A percentile compares a stretch with the other conserved stretches of the same genome.
Evolutionary conservation across 2,329 filamentous ascomycete genomes (phyloP).

Genomic region (Arachnomyces sp.): DNA sequence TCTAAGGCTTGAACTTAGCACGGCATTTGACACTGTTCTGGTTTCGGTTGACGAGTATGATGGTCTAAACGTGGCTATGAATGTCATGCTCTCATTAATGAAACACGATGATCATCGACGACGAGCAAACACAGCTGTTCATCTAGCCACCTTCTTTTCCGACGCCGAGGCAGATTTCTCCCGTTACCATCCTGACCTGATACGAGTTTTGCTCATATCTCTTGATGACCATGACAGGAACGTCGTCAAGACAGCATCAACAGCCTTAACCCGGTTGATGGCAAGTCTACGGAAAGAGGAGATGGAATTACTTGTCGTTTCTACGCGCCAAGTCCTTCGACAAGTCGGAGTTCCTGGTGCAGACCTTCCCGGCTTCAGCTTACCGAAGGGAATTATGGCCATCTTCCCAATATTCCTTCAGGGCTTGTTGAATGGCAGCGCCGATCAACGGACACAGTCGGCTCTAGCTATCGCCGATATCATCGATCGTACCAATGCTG

Average conservation of each 20-base stretch:
- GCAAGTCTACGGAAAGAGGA: conserved; percentile 90
- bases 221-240: conserved; percentile 80
- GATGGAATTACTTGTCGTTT: conserved; percentile 86
- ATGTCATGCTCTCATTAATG: conserved; percentile 74
- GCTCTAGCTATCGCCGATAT: conserved; percentile 93
- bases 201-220: conserved; percentile 79
- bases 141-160: conserved; percentile 80
- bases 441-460: conserved; percentile 84
- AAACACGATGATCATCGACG: conserved; percentile 90
- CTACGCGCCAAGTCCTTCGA: conserved; percentile 76
- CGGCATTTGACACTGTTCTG: conserved; percentile 81
- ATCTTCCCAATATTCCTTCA: conserved; percentile 95
- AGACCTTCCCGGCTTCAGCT: conserved; percentile 74
- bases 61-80: conserved; percentile 93
- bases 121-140: conserved; percentile 67
- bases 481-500: conserved; percentile 81
- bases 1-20: conserved; percentile 64
- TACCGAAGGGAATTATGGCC: conserved; percentile 96
- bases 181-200: conserved; percentile 90
- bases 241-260: conserved; percentile 86
- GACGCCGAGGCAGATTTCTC: conserved; percentile 80
- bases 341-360: conserved; percentile 82
- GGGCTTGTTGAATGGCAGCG: conserved; percentile 90
- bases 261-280: conserved; percentile 77
- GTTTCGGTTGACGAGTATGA: conserved; percentile 93